Evolutionary conservation across 345 rosid genomes (phyloP).

Genomic region (Brassica incana): DNA sequence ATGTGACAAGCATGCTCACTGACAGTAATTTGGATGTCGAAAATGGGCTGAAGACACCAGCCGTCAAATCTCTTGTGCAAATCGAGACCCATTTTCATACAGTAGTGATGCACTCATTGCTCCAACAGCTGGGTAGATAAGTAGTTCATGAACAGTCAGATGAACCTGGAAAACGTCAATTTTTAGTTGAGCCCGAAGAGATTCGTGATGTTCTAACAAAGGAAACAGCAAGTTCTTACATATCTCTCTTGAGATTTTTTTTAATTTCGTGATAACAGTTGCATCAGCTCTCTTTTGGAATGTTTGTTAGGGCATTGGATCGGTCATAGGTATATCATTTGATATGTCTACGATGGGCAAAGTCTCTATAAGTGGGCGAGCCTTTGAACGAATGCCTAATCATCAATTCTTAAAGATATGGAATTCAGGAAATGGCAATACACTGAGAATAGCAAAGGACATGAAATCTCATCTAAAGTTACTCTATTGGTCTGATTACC

Average conservation of each 20-base stretch:
- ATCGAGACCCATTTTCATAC: too few species aligned
- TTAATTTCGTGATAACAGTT: neutral
- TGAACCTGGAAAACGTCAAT: conserved; percentile 10
- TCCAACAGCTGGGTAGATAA: conserved; percentile 29
- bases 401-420: neutral
- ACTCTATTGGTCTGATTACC: conserved; percentile 13
- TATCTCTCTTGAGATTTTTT: neutral
- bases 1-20: neutral
- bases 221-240: conserved; percentile 11
- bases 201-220: conserved; percentile 13
- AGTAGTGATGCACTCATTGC: conserved; percentile 34
- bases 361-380: neutral
- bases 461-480: neutral
- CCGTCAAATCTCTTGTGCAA: conserved; percentile 28
- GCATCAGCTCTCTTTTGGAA: neutral
- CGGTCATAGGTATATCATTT: neutral
- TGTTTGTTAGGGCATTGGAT: neutral
- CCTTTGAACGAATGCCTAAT: neutral
- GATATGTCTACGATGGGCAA: neutral
- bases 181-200: conserved; percentile 19
- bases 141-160: conserved; percentile 21
- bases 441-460: too few species aligned
- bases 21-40: neutral
- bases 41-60: conserved; percentile 2
- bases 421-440: too few species aligned